Evolutionary conservation across 2,329 filamentous ascomycete species (phyloP).

Genomic region (Epicoccum nigrum): DNA sequence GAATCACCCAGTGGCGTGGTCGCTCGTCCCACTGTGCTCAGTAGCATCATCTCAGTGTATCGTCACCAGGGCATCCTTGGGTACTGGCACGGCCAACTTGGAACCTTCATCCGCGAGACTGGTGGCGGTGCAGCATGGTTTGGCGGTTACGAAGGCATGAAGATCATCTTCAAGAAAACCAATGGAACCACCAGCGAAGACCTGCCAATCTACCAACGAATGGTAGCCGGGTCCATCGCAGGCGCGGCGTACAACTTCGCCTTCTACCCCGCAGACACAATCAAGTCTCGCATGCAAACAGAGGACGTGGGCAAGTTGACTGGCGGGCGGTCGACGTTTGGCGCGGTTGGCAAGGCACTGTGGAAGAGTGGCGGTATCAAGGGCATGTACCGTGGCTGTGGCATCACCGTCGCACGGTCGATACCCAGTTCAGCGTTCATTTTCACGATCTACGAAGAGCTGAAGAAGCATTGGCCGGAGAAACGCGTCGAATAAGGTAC

Average conservation of each 20-base stretch:
- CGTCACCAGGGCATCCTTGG: constrained; percentile 80
- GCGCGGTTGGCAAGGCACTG: constrained; percentile 71
- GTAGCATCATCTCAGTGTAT: constrained; percentile 79
- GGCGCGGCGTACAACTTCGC: constrained; percentile 96
- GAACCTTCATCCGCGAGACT: constrained; percentile 91
- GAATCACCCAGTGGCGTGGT: constrained; percentile 46
- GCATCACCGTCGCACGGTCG: constrained; percentile 85
- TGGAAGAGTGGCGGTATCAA: constrained; percentile 82
- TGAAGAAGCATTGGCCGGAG: constrained; percentile 62
- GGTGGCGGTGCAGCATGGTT: constrained; percentile 97
- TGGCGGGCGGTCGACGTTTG: constrained; percentile 69
- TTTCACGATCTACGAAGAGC: constrained; percentile 89
- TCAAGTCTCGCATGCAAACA: constrained; percentile 98
- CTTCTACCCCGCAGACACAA: constrained; percentile 95
- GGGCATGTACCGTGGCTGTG: constrained; percentile 91
- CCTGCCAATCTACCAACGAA: constrained; percentile 84
- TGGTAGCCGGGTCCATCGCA: constrained; percentile 82
- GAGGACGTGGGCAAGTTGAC: constrained; percentile 66
- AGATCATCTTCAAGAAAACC: constrained; percentile 69
- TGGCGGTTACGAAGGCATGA: constrained; percentile 60
- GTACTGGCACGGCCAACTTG: constrained; percentile 95
- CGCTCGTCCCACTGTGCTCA: constrained; percentile 66
- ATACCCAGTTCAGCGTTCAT: constrained; percentile 98
- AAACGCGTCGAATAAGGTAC: constrained; percentile 5
- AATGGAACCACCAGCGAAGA: constrained; percentile 53